phyloP scores from a whole-genome alignment of 768 basidiomycete genomes.

The Lactifluus echinatus region DNA sequence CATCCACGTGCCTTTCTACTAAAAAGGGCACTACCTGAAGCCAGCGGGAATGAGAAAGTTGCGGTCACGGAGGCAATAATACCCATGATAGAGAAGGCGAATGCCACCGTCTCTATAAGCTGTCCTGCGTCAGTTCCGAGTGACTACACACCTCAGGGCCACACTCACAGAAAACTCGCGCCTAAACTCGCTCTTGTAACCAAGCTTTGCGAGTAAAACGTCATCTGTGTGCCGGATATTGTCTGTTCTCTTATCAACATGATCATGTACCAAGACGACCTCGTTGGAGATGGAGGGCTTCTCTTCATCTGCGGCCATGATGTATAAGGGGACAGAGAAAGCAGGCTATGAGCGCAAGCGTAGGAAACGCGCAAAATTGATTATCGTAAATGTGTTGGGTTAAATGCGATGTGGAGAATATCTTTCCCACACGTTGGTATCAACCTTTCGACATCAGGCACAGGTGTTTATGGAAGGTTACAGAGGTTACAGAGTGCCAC shows the following conservation, averaged over 20 bases:
- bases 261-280: neutral
- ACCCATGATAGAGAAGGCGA: constrained; percentile 66
- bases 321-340: neutral
- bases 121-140: constrained; percentile 19
- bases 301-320: constrained; percentile 10
- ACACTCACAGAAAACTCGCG: constrained; percentile 59
- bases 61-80: constrained; percentile 62
- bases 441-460: neutral
- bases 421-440: neutral
- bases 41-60: constrained; percentile 53
- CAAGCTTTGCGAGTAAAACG: constrained; percentile 50
- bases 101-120: constrained; percentile 55
- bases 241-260: neutral
- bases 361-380: neutral
- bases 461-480: neutral
- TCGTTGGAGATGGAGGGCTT: neutral
- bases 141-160: neutral
- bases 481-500: neutral
- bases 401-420: neutral
- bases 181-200: constrained; percentile 65
- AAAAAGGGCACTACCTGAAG: constrained; percentile 38
- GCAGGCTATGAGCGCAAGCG: neutral
- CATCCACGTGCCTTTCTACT: neutral
- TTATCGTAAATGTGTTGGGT: neutral
- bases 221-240: constrained; percentile 36